These are phyloP conservation scores for Camelina sativa DNA, from an alignment of 345 rosid species.

Conservation along the genomic window DNA sequence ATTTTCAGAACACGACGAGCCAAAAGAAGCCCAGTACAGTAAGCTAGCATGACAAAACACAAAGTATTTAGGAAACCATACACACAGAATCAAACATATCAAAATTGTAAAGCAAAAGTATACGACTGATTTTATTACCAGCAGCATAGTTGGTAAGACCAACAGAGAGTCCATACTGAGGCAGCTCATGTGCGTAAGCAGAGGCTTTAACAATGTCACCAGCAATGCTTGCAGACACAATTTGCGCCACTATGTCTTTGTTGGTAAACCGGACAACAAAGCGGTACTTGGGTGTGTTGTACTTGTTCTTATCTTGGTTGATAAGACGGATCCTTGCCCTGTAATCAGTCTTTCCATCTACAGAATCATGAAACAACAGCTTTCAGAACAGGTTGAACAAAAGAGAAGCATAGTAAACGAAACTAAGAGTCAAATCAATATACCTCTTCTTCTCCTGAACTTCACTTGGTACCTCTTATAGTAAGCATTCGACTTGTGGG, in stretches of 20 bases:
- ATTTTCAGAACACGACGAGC: slow-evolving; percentile 40
- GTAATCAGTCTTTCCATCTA: slow-evolving; percentile 90
- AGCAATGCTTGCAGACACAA: slow-evolving; percentile 39
- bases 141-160: slow-evolving; percentile 39
- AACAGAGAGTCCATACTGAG: slow-evolving; percentile 32
- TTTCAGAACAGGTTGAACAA: not conserved
- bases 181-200: slow-evolving; percentile 37
- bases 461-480: slow-evolving; percentile 42
- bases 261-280: slow-evolving; percentile 68
- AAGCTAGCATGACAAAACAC: not conserved
- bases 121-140: not conserved
- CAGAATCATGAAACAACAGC: not conserved
- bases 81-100: not conserved
- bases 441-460: slow-evolving; percentile 40
- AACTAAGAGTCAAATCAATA: not conserved
- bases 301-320: slow-evolving; percentile 40
- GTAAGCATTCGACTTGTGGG: slow-evolving; percentile 33
- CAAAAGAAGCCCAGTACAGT: slow-evolving; percentile 37
- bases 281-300: slow-evolving; percentile 44
- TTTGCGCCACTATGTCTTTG: slow-evolving; percentile 35
- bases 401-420: not conserved
- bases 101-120: not conserved
- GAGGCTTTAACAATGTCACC: slow-evolving; percentile 40
- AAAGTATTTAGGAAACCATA: not conserved
- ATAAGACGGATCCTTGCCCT: slow-evolving; percentile 62